Base-by-base conservation (phyloP, 2,329 filamentous ascomycete species). In the Hymenoscyphus fructigenus region DNA sequence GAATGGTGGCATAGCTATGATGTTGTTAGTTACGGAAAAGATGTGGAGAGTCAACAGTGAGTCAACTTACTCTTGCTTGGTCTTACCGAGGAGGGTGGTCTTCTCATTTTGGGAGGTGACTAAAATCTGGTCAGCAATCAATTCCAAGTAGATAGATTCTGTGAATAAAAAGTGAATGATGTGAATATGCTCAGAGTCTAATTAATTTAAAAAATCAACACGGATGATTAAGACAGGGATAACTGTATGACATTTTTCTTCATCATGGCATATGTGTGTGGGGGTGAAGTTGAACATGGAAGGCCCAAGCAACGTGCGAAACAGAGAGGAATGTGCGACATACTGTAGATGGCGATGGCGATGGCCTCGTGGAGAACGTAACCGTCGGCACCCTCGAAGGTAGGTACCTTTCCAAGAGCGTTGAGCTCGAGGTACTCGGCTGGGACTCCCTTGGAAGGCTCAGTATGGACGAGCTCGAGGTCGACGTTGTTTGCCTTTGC, bases 81-180 rank as follows among this genome's bases (percentile, higher is more conserved):
- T 99, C 90, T 98, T 98, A 78, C 95, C 95, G 75, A 99, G 89
- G 72, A 99, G 93, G 74, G 93, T 96, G 76, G 95, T 99, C 91
- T 98, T 98, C 90, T 98, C 95, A 81, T 99, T 99, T 85, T 99
- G 95, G 75, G 95, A 98, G 76, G 95, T 93, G 79, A 99, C 95
- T 98, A 77, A 68, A 67, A 66, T 71, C 67, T 65, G 66, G 66
- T 74, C 65, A 73, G 70, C 65, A 60, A 29, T 44, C 63, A 62
- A 38, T 65, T 56, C 60, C 61, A 62, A 56, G 56, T 29, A 55
- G 65, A 29, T 67, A 60, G n/a, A n/a, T n/a, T n/a, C 59, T 64
- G 68, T 34, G 61, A 62, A 65, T 50, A 5, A 62, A 44, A 63
- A 57, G 57, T 26, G 50, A 63, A 63, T 55, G 64, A 28, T 64